These are phyloP conservation scores for Scalesia atractyloides DNA, from an alignment of 129 eudicot species.

Conservation along the genomic window DNA sequence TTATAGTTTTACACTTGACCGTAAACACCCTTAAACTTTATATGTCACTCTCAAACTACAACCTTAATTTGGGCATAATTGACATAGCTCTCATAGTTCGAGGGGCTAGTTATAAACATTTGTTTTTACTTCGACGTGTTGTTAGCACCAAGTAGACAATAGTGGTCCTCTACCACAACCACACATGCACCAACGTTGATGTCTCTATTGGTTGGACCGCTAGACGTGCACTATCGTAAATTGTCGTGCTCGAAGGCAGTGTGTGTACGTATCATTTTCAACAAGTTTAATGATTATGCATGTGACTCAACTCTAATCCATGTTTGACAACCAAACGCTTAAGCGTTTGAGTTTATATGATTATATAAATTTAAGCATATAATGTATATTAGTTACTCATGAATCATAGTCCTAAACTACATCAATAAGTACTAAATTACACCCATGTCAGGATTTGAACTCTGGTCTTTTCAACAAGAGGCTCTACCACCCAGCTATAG, in stretches of 20 bases:
- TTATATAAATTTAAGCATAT: not conserved
- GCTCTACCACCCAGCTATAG: too few relatives aligned
- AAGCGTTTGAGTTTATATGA: not conserved
- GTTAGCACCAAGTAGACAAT: not conserved
- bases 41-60: too few relatives aligned
- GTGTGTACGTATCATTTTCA: not conserved
- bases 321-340: not conserved
- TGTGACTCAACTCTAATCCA: not conserved
- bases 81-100: too few relatives aligned
- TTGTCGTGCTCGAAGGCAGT: not conserved
- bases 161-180: constrained; percentile 6
- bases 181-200: not conserved
- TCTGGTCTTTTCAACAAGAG: too few relatives aligned
- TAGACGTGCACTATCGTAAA: not conserved
- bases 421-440: too few relatives aligned
- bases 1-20: too few relatives aligned
- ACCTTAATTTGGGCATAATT: too few relatives aligned
- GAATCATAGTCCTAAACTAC: too few relatives aligned
- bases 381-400: too few relatives aligned
- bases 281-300: not conserved
- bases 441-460: too few relatives aligned
- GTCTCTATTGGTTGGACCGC: constrained; percentile 7
- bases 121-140: not conserved
- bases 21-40: too few relatives aligned
- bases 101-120: not conserved